Evolutionary conservation across 306 rosid species (phyloP).

Genomic region (Rosa lucieae): DNA sequence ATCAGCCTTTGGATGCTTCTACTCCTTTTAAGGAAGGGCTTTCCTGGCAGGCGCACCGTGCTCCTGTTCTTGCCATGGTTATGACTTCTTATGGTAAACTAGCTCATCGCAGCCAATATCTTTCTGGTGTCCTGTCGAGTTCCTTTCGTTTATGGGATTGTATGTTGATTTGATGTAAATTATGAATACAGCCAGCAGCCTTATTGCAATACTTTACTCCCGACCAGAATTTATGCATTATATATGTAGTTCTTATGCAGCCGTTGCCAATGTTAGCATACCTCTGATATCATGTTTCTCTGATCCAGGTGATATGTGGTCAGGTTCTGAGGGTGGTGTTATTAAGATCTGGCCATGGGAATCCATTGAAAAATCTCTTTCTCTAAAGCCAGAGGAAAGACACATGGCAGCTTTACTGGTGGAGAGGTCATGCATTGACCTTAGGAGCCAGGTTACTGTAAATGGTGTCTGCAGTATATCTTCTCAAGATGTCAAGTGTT

Average conservation of each 20-base stretch:
- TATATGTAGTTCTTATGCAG: neutral
- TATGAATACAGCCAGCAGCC: neutral
- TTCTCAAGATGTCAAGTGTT: slow-evolving; percentile 88
- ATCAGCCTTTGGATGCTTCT: slow-evolving; percentile 50
- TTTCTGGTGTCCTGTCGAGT: too few relatives aligned
- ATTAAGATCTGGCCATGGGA: slow-evolving; percentile 98
- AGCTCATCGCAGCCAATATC: neutral
- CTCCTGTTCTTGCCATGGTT: slow-evolving; percentile 77
- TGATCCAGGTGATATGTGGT: slow-evolving; percentile 86
- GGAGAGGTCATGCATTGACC: slow-evolving; percentile 86
- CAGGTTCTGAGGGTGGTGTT: slow-evolving; percentile 89
- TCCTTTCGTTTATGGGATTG: neutral
- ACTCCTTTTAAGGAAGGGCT: slow-evolving; percentile 94
- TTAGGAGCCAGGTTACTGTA: slow-evolving; percentile 77
- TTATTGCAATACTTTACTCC: neutral
- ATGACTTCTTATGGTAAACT: slow-evolving; percentile 58
- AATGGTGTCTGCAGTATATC: slow-evolving; percentile 90
- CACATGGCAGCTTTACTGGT: slow-evolving; percentile 97
- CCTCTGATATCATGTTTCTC: slow-evolving; percentile 13
- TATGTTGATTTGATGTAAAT: neutral
- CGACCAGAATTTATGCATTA: neutral
- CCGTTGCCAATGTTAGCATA: neutral
- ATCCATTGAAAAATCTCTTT: slow-evolving; percentile 87
- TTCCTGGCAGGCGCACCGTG: slow-evolving; percentile 96
- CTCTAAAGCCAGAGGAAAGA: slow-evolving; percentile 79